Base-by-base conservation (phyloP, 768 basidiomycete genomes). In the Melanogaster broomeanus region DNA sequence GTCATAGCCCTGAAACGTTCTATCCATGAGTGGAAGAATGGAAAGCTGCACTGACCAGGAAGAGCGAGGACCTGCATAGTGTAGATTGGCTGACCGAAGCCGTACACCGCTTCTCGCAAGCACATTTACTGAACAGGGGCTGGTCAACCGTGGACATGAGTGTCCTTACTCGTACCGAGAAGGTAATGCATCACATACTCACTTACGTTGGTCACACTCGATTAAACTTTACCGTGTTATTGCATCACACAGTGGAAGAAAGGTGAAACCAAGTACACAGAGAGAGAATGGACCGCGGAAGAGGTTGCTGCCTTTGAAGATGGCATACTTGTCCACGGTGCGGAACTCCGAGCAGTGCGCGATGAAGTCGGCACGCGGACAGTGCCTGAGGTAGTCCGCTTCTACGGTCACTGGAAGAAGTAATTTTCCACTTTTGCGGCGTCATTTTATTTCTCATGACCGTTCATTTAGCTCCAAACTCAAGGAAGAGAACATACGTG, bases 401-500 rank as follows among this genome's bases (percentile, higher is more conserved):
- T 85, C 69, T 93, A 90, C 59, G 87, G 84, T 4, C 85, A 82
- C 53, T 93, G 91, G 91, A 93, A 93, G 74, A 89, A 81, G 91
- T 90, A 61, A 34, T 70, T 57, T 18, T 49, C 13, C 6, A 18
- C 40, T 54, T 22, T 40, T 49, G 24, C 21, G 22, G 40, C 55
- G 45, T 39, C 24, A 18, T 52, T 39, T 48, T 42, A 15, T 51
- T 47, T 47, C 56, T 51, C 49, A 55, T 33, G 41, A 63, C 27
- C 6, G 18, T 45, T 8, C 42, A 37, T 51, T 19, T 58, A 91
- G 89, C 61, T 68, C 72, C 45, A 87, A 80, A 63, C 76, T 92
- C 16, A 79, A 83, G 28, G 87, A 90, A 65, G 86, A 87, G 64
- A 84, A 88, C 64, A 65, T 70, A 39, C 73, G 75, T 27, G 76